A percentile compares a stretch with the other conserved stretches of the same genome.
Conservation (phyloP, 768 basidiomycete genomes). For the Tricholoma furcatifolium region DNA sequence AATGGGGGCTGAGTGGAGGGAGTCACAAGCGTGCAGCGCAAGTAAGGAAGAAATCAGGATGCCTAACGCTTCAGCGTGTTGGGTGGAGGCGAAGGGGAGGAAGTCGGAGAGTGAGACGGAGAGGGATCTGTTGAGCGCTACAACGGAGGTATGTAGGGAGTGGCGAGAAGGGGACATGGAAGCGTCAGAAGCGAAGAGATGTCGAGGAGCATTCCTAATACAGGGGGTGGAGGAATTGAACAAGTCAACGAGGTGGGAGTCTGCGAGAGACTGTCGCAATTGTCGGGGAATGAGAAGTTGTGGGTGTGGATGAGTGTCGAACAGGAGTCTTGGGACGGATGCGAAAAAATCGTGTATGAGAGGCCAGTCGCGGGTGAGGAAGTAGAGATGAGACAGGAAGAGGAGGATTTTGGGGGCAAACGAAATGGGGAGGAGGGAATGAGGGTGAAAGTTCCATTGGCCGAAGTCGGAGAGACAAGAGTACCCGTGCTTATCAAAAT, state of each 20-base stretch:
- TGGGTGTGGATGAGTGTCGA: too few relatives aligned
- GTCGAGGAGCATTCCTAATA: background rate
- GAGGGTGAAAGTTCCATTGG: too few relatives aligned
- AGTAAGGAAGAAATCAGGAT: background rate
- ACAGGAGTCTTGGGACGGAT: background rate
- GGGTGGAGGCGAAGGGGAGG: background rate
- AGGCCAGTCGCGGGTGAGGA: background rate
- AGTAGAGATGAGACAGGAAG: background rate
- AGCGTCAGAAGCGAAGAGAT: background rate
- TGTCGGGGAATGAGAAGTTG: too few relatives aligned
- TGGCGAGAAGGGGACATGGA: background rate
- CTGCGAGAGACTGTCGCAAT: background rate
- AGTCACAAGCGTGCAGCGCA: background rate
- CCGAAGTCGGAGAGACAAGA: too few relatives aligned
- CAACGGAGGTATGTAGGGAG: background rate
- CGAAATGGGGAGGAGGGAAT: conserved; percentile 8
- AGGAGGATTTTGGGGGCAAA: conserved; percentile 14
- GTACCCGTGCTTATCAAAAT: too few relatives aligned
- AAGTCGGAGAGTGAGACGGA: background rate
- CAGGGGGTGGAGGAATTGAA: too few relatives aligned
- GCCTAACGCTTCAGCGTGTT: background rate
- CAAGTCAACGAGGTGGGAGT: background rate
- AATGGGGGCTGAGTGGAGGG: background rate
- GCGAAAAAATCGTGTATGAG: background rate
- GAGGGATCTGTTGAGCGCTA: background rate